Base-by-base conservation (phyloP, 2,329 filamentous ascomycete genomes). In the Aspergillus thermomutatus region DNA sequence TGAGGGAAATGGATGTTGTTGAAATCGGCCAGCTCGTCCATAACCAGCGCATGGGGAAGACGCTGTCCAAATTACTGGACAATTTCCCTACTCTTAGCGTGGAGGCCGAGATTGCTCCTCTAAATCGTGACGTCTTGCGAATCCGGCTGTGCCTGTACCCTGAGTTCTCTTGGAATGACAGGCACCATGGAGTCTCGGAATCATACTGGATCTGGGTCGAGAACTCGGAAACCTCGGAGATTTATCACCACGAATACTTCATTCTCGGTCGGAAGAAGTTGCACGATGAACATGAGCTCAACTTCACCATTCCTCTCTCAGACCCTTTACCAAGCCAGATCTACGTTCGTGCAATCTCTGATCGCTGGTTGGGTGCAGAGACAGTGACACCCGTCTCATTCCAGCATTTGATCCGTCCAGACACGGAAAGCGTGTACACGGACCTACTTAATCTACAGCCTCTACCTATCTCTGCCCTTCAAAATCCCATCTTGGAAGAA, bases 131-230 rank as follows among this genome's bases (percentile, higher is more conserved):
- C 69, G 93, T 99, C 0, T 80, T 99, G 60, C 86, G 93, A n/a
- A 92, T 99, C 68, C 88, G 89, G 68, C 83, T 99, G 0, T 90
- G 82, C 65, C 82, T 99, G 19, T 91, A 88, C 1, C 91, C 94
- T 0, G 92, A 97, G 52, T 99, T 99, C 70, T 82, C 81, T 40
- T 99, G 94, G 94, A 96, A 96, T 65, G 93, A 97, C 64, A 87
- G 90, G 49, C 85, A 96, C 57, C 92, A 99, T 69, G 95, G 95
- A 19, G 91, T 87, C 2, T 97, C 93, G 0, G 94, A 99, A 69
- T 93, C 93, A 3, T 99, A 95, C 77, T 99, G 95, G 84, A 89
- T 99, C 56, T 99, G 94, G 95, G 93, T 99, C 3, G 94, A 99
- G 73, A 96, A 97, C 71, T 97, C 93, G 0, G 94, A 97, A 66